These are phyloP conservation scores for Rubroboletus pulcherrimus DNA, from an alignment of 768 basidiomycete species.

Conservation along the genomic window DNA sequence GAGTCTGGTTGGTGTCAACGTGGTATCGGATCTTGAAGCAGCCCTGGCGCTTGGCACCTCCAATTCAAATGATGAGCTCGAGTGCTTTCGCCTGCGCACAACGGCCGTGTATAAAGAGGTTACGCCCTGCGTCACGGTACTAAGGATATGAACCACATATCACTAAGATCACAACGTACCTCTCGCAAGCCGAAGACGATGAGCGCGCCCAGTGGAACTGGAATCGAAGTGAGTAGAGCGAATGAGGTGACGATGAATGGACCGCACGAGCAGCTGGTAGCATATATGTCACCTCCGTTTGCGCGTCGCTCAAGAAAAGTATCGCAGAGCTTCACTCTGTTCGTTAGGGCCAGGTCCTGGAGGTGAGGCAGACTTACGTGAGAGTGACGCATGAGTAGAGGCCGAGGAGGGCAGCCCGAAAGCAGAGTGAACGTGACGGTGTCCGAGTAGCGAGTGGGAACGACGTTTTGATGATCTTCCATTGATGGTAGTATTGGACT, in stretches of 20 bases:
- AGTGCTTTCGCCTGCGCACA: slow-evolving; percentile 7
- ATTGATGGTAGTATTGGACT: slow-evolving; percentile 40
- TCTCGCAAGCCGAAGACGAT: slow-evolving; percentile 48
- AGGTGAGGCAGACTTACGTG: slow-evolving; percentile 31
- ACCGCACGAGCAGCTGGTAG: slow-evolving; percentile 47
- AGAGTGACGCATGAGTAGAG: slow-evolving; percentile 42
- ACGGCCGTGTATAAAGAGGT: slow-evolving; percentile 32
- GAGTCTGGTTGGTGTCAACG: neutral
- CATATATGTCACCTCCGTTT: slow-evolving; percentile 40
- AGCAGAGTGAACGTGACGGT: slow-evolving; percentile 35
- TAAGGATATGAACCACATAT: neutral
- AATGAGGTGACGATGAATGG: neutral
- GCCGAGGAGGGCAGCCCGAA: slow-evolving; percentile 43
- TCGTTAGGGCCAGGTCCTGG: neutral
- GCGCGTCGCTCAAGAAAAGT: slow-evolving; percentile 32
- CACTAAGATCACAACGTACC: slow-evolving; percentile 26
- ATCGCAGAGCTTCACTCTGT: slow-evolving; percentile 33
- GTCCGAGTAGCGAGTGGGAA: slow-evolving; percentile 40
- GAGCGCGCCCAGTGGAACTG: slow-evolving; percentile 49
- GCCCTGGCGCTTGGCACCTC: slow-evolving; percentile 25
- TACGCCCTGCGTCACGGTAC: slow-evolving; percentile 32
- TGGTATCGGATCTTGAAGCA: slow-evolving; percentile 14
- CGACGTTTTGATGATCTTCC: slow-evolving; percentile 34
- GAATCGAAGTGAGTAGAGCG: slow-evolving; percentile 1
- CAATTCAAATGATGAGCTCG: slow-evolving; percentile 7